Percentiles rank a stretch among this genome's conserved stretches.
These are phyloP conservation scores for Botrytis pseudocinerea DNA, from an alignment of 2,329 filamentous ascomycete genomes.

Conservation along the genomic window DNA sequence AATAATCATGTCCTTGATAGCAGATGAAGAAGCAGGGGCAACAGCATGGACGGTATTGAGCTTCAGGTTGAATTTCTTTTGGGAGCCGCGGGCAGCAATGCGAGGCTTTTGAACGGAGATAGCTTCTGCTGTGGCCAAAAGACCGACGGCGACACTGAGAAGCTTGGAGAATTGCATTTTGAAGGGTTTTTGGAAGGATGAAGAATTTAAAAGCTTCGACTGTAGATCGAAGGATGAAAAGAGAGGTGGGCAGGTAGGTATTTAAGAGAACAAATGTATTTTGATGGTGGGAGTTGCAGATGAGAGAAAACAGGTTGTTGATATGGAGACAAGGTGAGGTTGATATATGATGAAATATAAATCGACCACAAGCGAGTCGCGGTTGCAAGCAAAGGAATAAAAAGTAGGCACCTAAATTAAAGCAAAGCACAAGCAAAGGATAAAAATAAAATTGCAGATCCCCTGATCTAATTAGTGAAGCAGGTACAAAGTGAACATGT, in stretches of 20 bases:
- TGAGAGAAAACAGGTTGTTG: slow-evolving; percentile 1
- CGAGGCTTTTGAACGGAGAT: slow-evolving; percentile 14
- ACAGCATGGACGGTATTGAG: slow-evolving; percentile 21
- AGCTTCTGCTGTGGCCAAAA: slow-evolving; percentile 21
- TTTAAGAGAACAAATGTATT: background rate
- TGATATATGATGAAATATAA: slow-evolving; percentile 20
- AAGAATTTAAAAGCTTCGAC: background rate
- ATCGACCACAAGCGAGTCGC: slow-evolving; percentile 10
- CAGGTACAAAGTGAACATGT: slow-evolving; percentile 11
- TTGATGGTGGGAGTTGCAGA: slow-evolving; percentile 9
- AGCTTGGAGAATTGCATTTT: slow-evolving; percentile 23
- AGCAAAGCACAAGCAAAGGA: slow-evolving; percentile 6
- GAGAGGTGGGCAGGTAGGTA: background rate
- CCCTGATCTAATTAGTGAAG: slow-evolving; percentile 2
- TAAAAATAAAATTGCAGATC: slow-evolving; percentile 10
- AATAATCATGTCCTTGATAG: background rate
- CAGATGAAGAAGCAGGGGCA: slow-evolving; percentile 11
- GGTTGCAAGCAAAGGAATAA: background rate
- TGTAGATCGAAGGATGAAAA: background rate
- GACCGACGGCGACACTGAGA: slow-evolving; percentile 20
- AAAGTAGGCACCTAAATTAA: background rate
- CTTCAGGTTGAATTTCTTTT: slow-evolving; percentile 5
- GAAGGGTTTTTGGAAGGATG: background rate
- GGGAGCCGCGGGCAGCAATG: slow-evolving; percentile 1
- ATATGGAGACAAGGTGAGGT: background rate